Conservation (phyloP, 1,139 yeast species). For the Zygoascus hellenicus region DNA sequence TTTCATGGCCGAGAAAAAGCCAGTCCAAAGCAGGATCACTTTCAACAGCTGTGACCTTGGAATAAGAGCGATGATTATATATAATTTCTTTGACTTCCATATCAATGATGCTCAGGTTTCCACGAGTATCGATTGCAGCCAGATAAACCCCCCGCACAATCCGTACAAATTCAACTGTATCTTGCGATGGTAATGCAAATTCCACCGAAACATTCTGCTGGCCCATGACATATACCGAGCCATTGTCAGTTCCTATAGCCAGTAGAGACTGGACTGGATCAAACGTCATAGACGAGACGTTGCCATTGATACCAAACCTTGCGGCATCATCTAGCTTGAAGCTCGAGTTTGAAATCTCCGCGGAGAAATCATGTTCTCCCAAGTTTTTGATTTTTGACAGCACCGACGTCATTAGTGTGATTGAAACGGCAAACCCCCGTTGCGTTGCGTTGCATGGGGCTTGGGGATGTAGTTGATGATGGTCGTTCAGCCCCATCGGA, state of each 20-base stretch:
- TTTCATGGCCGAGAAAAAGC: constrained; percentile 71
- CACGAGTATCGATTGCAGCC: constrained; percentile 55
- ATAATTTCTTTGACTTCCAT: constrained; percentile 57
- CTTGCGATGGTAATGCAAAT: constrained; percentile 37
- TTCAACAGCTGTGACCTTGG: constrained; percentile 60
- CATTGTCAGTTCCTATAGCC: constrained; percentile 69
- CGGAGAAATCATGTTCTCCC: constrained; percentile 31
- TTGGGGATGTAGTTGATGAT: too few species aligned
- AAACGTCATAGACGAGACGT: constrained; percentile 59
- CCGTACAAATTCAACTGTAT: constrained; percentile 45
- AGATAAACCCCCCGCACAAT: constrained; percentile 79
- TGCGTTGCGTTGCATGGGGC: too few species aligned
- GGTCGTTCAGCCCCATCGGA: neutral
- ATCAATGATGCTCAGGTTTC: constrained; percentile 61
- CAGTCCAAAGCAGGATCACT: constrained; percentile 87
- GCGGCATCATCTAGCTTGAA: constrained; percentile 35
- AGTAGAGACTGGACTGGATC: constrained; percentile 86
- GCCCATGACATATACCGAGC: constrained; percentile 75
- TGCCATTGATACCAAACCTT: constrained; percentile 54
- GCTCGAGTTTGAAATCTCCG: constrained; percentile 34
- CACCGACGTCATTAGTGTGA: constrained; percentile 22
- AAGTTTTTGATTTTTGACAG: constrained; percentile 25
- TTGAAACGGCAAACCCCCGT: neutral
- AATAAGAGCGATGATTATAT: constrained; percentile 46
- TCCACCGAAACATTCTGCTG: constrained; percentile 75